A percentile compares a stretch with the other conserved stretches of the same genome.
phyloP scores from a whole-genome alignment of 345 rosid genomes.

The Eucalyptus cloeziana region DNA sequence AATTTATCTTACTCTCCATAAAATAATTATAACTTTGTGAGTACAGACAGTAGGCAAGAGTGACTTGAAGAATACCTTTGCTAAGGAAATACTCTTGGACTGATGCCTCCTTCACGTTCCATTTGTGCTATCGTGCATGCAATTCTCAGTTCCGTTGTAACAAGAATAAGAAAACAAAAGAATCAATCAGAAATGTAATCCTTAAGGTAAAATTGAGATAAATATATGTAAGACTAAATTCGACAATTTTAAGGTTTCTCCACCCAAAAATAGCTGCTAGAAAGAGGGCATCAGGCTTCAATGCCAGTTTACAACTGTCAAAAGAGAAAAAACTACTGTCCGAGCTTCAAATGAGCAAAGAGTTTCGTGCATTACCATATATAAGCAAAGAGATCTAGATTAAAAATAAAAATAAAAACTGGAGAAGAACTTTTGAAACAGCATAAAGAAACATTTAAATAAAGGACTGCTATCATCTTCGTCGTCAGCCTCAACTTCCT shows the following conservation, averaged over 20 bases:
- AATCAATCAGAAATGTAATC: not conserved
- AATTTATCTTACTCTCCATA: not conserved
- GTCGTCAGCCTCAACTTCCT: not conserved
- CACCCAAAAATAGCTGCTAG: constrained; percentile 95
- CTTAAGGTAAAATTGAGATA: not conserved
- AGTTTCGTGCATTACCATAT: not conserved
- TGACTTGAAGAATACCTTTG: constrained; percentile 41
- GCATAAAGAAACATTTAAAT: not conserved
- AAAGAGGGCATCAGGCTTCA: constrained; percentile 98
- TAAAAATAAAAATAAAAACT: not conserved
- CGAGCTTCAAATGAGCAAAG: not conserved
- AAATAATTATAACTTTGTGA: not conserved
- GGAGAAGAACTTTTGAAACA: not conserved
- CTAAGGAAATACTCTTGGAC: constrained; percentile 92
- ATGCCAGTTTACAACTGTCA: constrained; percentile 75
- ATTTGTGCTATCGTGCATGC: constrained; percentile 97
- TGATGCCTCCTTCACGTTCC: constrained; percentile 98
- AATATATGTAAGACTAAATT: not conserved
- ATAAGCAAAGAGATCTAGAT: not conserved
- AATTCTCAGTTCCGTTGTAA: constrained; percentile 72
- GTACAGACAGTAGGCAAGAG: not conserved
- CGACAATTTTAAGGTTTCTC: constrained; percentile 86
- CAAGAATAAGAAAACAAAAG: not conserved
- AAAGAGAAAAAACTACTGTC: constrained; percentile 8
- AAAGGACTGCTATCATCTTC: not conserved